A percentile compares a stretch with the other conserved stretches of the same genome.
Evolutionary conservation across 768 basidiomycete species (phyloP).

Genomic region (Hydnum rufescens): DNA sequence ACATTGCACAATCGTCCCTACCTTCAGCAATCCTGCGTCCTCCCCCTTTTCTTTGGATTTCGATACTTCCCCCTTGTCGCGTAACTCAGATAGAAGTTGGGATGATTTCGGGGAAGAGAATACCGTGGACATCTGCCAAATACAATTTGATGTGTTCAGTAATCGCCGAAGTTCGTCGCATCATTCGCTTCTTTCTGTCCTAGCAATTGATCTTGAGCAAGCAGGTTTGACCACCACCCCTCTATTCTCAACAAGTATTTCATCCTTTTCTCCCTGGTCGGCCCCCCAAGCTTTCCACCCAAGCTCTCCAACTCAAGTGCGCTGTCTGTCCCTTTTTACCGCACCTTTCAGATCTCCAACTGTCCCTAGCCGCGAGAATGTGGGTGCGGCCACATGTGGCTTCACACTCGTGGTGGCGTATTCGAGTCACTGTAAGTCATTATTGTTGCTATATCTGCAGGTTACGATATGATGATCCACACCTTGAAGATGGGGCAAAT

Average conservation of each 20-base stretch:
- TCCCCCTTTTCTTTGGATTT: no score
- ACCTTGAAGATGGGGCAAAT: not conserved
- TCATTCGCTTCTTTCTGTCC: not conserved
- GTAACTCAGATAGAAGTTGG: no score
- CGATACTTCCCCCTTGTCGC: no score
- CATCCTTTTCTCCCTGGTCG: not conserved
- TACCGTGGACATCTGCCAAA: not conserved
- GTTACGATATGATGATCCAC: not conserved
- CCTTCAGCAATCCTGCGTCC: no score
- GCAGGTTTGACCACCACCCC: not conserved
- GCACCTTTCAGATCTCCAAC: no score
- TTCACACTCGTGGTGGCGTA: no score
- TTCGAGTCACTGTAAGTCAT: no score
- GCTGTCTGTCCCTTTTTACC: no score
- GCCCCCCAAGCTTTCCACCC: not conserved
- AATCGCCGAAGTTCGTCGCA: not conserved
- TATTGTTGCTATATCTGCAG: not conserved
- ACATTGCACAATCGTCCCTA: no score
- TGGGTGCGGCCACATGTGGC: no score
- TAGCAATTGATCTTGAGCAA: not conserved
- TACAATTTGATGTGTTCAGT: not conserved
- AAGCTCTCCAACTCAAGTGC: no score
- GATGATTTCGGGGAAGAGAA: not conserved
- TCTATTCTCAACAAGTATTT: not conserved
- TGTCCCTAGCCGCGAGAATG: no score